Percentiles rank a stretch among this genome's conserved stretches.
Evolutionary conservation across 1,284 basidiomycete species (phyloP).

Genomic region (Sanguinoderma infundibulare): DNA sequence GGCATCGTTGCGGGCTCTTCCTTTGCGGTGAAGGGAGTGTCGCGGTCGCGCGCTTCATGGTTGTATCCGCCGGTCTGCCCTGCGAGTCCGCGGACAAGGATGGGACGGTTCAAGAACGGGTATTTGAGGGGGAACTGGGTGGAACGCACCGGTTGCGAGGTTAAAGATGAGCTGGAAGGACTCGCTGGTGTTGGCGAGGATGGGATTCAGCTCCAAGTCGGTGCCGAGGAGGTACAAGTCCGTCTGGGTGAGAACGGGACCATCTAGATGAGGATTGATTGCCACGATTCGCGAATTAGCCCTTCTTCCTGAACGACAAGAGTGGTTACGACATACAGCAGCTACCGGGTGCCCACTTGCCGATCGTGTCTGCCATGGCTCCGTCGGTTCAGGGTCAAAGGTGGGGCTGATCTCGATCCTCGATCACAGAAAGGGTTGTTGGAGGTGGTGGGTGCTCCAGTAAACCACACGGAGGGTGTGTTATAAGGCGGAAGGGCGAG

Average conservation of each 20-base stretch:
- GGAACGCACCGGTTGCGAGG: constrained; percentile 57
- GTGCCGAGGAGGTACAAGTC: constrained; percentile 76
- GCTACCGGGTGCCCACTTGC: constrained; percentile 36
- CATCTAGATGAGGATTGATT: constrained; percentile 56
- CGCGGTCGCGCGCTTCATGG: constrained; percentile 57
- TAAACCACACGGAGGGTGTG: not conserved
- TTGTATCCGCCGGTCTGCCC: constrained; percentile 67
- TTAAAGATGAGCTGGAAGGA: constrained; percentile 75
- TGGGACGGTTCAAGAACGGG: not conserved
- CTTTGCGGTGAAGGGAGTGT: constrained; percentile 65
- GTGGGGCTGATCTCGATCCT: not conserved
- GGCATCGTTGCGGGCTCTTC: constrained; percentile 82
- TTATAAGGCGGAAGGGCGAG: not conserved
- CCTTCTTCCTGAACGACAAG: not conserved
- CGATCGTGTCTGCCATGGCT: constrained; percentile 32
- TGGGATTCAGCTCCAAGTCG: constrained; percentile 68
- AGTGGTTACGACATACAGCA: constrained; percentile 28
- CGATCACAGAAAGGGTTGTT: not conserved
- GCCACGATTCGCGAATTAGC: too few species aligned
- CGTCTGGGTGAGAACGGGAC: constrained; percentile 74
- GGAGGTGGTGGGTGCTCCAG: not conserved
- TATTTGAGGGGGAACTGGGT: not conserved
- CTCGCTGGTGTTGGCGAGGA: constrained; percentile 54
- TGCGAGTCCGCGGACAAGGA: constrained; percentile 31
- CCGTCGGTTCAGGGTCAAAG: not conserved